Base-by-base conservation (phyloP, 2,329 filamentous ascomycete species). In the Calycina herbarum region DNA sequence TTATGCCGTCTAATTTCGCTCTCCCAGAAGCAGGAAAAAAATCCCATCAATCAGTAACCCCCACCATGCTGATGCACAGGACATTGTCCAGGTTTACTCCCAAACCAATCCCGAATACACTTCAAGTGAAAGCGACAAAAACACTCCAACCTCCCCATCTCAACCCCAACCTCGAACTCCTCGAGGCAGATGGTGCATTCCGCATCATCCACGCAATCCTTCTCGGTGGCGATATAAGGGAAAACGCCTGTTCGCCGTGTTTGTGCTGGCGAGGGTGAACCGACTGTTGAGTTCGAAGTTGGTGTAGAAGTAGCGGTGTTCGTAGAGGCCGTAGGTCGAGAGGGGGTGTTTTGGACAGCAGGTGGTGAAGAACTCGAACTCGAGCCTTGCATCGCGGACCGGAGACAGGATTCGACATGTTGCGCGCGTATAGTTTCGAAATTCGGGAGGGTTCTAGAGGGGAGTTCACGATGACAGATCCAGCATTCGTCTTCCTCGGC, bases 401-500 rank as follows among this genome's bases (percentile, higher is more conserved):
- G 64, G 15, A 90, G 86, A 72, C 87, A 90, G 7, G 76, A 75
- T 35, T 79, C 81, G 65, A 90, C 87, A 70, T 90, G 87, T 35
- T 79, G 76, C 71, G 87, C 85, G 38, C 87, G 82, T 13, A 84
- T 78, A 2, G 76, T 69, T 71, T 89, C 85, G 64, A 79, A 85
- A 67, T 87, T 82, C 1, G 82, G 76, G 1, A 88, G 79, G 4
- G 75, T 76, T 20, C 81, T 80, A 1, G 86, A 83, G 0, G 91
- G 90, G 3, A 93, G 81, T 77, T 93, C 89, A 45, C 81, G 78
- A 73, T 91, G 90, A 72, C 91, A 94, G 57, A 94, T 85, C 0
- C 91, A 91, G 68, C 91, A 94, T 72, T 92, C 89, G 74, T 94
- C 91, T 73, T 93, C 91, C 75, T 94, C 91, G 5, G 82, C 81